phyloP scores from a whole-genome alignment of 306 rosid species.

The Dicorynia guianensis region DNA sequence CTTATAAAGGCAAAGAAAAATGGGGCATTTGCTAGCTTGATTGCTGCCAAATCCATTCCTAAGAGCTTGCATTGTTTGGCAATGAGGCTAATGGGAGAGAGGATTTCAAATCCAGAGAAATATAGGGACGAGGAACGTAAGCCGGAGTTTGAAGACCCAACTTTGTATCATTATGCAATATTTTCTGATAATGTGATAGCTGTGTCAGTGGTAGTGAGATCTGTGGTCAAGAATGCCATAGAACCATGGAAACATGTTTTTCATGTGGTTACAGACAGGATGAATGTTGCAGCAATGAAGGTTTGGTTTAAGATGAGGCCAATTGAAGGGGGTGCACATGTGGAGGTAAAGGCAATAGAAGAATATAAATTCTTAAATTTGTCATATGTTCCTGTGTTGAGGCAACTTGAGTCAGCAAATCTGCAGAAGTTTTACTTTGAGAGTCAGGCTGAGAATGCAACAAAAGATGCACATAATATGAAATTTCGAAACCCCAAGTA shows the following conservation, averaged over 20 bases:
- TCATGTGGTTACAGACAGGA: constrained; percentile 89
- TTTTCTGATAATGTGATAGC: constrained; percentile 95
- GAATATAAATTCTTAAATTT: constrained; percentile 83
- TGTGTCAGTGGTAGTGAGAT: constrained; percentile 91
- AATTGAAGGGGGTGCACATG: constrained; percentile 75
- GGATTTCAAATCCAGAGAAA: constrained; percentile 80
- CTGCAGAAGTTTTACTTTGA: constrained; percentile 59
- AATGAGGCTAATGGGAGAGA: constrained; percentile 95
- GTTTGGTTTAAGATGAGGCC: constrained; percentile 99
- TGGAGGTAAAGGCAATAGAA: constrained; percentile 88
- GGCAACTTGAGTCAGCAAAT: constrained; percentile 71
- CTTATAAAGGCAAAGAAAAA: constrained; percentile 95
- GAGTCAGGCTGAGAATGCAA: constrained; percentile 60
- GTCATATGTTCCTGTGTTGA: constrained; percentile 80
- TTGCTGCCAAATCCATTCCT: constrained; percentile 88
- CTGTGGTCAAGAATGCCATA: constrained; percentile 82
- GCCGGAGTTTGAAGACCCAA: constrained; percentile 90
- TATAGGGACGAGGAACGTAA: constrained; percentile 76
- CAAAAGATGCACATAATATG: constrained; percentile 60
- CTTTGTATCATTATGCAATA: constrained; percentile 91
- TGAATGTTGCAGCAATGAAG: constrained; percentile 98
- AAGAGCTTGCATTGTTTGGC: constrained; percentile 99
- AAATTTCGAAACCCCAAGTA: constrained; percentile 62
- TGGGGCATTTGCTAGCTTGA: constrained; percentile 86
- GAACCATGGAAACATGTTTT: constrained; percentile 99